These are phyloP conservation scores for Pseudogymnoascus sp. DNA, from an alignment of 2,329 filamentous ascomycete genomes.

Conservation along the genomic window DNA sequence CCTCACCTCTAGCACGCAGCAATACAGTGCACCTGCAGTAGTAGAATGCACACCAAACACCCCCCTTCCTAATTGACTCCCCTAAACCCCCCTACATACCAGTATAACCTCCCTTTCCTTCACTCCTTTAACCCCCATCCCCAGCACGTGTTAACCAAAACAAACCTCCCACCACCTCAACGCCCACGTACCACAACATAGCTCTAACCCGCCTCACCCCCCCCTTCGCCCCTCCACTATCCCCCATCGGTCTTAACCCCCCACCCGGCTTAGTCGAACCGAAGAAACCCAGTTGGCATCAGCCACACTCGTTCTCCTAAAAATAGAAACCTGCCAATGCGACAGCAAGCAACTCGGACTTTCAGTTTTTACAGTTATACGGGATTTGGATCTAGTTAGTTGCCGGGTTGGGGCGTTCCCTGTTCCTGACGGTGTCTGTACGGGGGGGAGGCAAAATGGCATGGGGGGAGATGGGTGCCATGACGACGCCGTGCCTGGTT, in stretches of 20 bases:
- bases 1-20: not conserved
- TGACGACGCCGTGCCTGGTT: not conserved
- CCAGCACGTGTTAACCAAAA: not conserved
- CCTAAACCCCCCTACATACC: not conserved
- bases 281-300: not conserved
- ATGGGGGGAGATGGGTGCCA: not conserved
- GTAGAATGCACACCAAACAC: not conserved
- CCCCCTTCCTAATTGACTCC: not conserved
- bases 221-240: not conserved
- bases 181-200: no score
- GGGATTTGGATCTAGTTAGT: not conserved
- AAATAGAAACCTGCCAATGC: not conserved
- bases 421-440: not conserved
- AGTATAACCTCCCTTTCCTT: not conserved
- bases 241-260: not conserved
- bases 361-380: not conserved
- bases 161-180: not conserved
- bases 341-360: not conserved
- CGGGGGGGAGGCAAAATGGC: not conserved
- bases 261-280: not conserved
- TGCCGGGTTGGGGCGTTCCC: not conserved
- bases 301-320: not conserved
- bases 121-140: not conserved
- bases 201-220: not conserved
- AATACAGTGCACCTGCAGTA: not conserved